Evolutionary conservation across 345 rosid genomes (phyloP).

Genomic region (Citrus medica): DNA sequence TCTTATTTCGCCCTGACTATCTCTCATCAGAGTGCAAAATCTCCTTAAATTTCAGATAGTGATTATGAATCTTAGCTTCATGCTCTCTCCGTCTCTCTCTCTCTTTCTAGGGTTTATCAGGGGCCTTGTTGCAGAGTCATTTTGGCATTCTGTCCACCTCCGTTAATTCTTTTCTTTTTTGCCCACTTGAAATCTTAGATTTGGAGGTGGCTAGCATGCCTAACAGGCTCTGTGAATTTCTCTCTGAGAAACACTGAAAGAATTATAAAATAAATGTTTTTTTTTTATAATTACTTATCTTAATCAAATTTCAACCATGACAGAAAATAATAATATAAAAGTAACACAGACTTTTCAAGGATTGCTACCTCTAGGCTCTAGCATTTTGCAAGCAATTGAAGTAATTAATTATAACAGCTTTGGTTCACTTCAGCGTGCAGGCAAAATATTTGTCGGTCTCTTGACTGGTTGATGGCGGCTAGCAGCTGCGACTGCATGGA

Average conservation of each 20-base stretch:
- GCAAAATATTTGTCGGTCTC: no score
- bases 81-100: not conserved
- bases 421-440: no score
- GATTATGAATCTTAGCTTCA: not conserved
- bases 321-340: no score
- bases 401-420: no score
- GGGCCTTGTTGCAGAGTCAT: constrained; percentile 40
- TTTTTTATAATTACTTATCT: not conserved
- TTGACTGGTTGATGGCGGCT: no score
- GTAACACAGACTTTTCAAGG: not conserved
- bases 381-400: not conserved
- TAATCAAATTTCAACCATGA: no score
- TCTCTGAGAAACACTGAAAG: constrained; percentile 32
- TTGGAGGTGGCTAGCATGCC: constrained; percentile 50
- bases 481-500: not conserved
- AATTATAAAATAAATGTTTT: not conserved
- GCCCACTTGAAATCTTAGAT: not conserved
- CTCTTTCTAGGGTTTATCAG: constrained; percentile 31
- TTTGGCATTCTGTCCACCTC: constrained; percentile 75
- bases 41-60: not conserved
- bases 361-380: not conserved
- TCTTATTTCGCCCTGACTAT: not conserved
- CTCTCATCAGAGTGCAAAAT: not conserved
- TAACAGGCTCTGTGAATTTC: constrained; percentile 41
- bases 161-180: not conserved